A percentile compares a stretch with the other conserved stretches of the same genome.
phyloP scores from a whole-genome alignment of 441 rosid genomes.

The Populus hybrid region DNA sequence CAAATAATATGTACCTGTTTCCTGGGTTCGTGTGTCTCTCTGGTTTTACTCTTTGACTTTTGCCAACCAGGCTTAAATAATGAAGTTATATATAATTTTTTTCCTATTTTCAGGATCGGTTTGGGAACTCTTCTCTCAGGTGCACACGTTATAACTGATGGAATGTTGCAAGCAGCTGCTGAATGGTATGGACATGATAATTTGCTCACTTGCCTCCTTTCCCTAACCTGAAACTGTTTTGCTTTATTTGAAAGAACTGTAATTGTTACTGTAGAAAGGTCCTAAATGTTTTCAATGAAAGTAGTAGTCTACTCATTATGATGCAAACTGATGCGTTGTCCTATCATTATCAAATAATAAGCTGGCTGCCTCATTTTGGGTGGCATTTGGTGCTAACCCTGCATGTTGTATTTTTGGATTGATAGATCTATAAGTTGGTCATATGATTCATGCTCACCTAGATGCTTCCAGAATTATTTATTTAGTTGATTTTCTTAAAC shows the following conservation, averaged over 20 bases:
- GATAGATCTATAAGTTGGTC: not conserved
- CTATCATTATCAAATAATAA: not conserved
- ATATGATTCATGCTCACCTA: not conserved
- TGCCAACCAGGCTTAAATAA: slow-evolving; percentile 12
- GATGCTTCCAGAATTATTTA: not conserved
- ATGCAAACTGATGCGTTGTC: not conserved
- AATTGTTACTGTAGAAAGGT: not conserved
- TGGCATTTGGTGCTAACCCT: not conserved
- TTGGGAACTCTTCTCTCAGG: slow-evolving; percentile 87
- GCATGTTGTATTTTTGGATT: not conserved
- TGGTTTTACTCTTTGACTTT: slow-evolving; percentile 2
- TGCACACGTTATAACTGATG: slow-evolving; percentile 76
- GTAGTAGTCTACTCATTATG: not conserved
- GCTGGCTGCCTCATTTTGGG: not conserved
- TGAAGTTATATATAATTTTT: slow-evolving; percentile 10
- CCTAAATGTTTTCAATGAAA: not conserved
- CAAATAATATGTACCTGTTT: slow-evolving; percentile 98
- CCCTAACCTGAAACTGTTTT: not conserved
- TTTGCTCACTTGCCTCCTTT: slow-evolving; percentile 1
- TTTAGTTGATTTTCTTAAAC: not conserved
- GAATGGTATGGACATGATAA: slow-evolving; percentile 58
- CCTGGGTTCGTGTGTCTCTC: slow-evolving; percentile 69
- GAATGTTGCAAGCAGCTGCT: slow-evolving; percentile 87
- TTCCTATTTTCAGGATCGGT: slow-evolving; percentile 64
- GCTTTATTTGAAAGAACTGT: not conserved